Base-by-base conservation (phyloP, 148 eudicot genomes). In the Silene conica region DNA sequence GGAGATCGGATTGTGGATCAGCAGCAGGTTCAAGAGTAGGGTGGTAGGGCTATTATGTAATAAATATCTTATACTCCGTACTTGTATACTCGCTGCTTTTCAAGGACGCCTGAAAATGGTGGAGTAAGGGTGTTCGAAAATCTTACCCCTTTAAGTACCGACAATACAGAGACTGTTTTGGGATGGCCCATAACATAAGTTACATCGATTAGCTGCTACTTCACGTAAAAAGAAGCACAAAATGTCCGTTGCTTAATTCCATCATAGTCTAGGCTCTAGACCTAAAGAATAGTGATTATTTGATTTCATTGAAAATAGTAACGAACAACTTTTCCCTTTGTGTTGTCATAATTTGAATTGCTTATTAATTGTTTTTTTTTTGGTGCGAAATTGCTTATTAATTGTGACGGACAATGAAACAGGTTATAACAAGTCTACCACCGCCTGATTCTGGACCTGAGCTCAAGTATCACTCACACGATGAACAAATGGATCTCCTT, bases 391-490 rank as follows among this genome's bases (percentile, higher is more conserved):
- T 31, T 38, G 43, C 4, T 63, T 70, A 12, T 5, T 16, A 4
- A 6, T 65, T 16, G 6, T 55, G 56, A 71, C 22, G 46, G 61
- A 18, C 63, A 73, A 69, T 70, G 57, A 20, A 6, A 41, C 31
- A 95, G 99, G 97, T 95, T 21, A 95, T 95, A 38, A 95, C 97
- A 60, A 79, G 97, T 73, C 85, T 92, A 84, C 99, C 99, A 3
- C 99, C 99, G 46, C 87, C 96, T 68, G 96, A 92, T 82, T 46
- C 85, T 18, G 89, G 88, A 34, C 72, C 89, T 2, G 87, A 82
- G 69, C 87, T 95, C 80, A 87, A 78, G 79, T 95, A 85, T 79
- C 50, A 82, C 75, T 75, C 76, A 67, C 92, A 84, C 68, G 85
- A 85, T 11, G 97, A 95, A 0, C 99, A 95, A 78, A 63, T 86